phyloP scores from a whole-genome alignment of 331 rosid species.

The Rosa hybrid region DNA sequence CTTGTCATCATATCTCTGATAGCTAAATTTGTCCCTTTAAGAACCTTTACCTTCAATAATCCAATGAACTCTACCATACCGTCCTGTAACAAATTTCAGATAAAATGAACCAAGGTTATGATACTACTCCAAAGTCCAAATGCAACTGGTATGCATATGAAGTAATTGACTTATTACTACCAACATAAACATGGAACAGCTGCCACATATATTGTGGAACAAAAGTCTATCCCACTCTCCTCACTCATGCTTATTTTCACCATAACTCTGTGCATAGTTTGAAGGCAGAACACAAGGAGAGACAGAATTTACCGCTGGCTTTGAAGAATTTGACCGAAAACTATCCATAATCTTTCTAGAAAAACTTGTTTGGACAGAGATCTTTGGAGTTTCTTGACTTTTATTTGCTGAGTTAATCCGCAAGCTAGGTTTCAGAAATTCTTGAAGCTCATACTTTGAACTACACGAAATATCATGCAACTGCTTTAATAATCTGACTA shows the following conservation, averaged over 20 bases:
- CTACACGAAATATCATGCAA: constrained; percentile 44
- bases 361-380: constrained; percentile 50
- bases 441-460: constrained; percentile 89
- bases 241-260: constrained; percentile 3
- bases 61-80: constrained; percentile 97
- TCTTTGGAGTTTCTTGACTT: constrained; percentile 25
- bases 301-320: constrained; percentile 53
- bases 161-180: neutral
- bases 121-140: neutral
- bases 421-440: constrained; percentile 88
- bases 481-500: constrained; percentile 23
- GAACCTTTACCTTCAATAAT: constrained; percentile 82
- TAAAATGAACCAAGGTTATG: constrained; percentile 29
- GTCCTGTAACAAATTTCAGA: constrained; percentile 61
- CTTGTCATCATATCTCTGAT: constrained; percentile 90
- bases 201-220: neutral
- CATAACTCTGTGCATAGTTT: constrained; percentile 19
- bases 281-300: constrained; percentile 18
- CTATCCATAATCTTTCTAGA: constrained; percentile 54
- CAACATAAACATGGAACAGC: constrained; percentile 1
- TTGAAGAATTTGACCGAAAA: constrained; percentile 52
- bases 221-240: constrained; percentile 14
- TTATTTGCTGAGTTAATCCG: constrained; percentile 55
- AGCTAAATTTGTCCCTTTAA: constrained; percentile 85
- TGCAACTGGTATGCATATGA: neutral